These are phyloP conservation scores for Beauveria brongniartii DNA, from an alignment of 2,329 filamentous ascomycete species.

Conservation along the genomic window DNA sequence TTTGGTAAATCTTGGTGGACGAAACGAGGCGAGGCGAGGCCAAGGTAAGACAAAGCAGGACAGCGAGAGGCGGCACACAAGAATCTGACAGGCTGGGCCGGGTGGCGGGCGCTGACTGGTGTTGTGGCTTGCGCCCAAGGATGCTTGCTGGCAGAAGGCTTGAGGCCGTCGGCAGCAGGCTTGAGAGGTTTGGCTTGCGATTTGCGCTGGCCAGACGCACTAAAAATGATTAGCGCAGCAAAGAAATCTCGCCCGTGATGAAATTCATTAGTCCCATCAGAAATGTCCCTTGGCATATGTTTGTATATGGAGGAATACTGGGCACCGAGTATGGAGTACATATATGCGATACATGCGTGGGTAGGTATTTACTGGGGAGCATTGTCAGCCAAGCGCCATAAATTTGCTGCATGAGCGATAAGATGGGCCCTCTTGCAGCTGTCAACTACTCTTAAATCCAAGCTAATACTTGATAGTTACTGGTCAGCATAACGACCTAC, in stretches of 20 bases:
- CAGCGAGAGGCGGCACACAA: background rate
- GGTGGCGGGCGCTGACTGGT: background rate
- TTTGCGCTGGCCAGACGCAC: too few species aligned
- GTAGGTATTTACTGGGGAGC: too few species aligned
- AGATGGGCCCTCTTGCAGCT: background rate
- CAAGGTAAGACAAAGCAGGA: background rate
- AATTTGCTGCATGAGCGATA: background rate
- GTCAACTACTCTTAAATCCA: conserved; percentile 3
- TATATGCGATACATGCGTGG: too few species aligned
- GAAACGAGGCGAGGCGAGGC: background rate
- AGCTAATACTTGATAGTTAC: background rate
- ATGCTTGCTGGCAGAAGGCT: background rate
- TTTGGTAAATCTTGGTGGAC: background rate
- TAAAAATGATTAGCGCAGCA: too few species aligned
- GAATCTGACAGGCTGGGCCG: background rate
- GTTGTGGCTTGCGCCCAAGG: background rate
- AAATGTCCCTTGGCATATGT: too few species aligned
- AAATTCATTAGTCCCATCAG: too few species aligned
- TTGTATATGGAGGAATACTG: too few species aligned
- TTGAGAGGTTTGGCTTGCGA: too few species aligned
- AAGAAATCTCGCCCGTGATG: too few species aligned
- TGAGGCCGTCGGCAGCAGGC: background rate
- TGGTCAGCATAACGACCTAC: too few species aligned
- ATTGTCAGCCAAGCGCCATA: too few species aligned
- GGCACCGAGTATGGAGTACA: too few species aligned